Evolutionary conservation across 371 early-diverging fungal species (phyloP), one percentile per base, ranked within the genome.

Genomic region (Conidiobolus incongruus): DNA sequence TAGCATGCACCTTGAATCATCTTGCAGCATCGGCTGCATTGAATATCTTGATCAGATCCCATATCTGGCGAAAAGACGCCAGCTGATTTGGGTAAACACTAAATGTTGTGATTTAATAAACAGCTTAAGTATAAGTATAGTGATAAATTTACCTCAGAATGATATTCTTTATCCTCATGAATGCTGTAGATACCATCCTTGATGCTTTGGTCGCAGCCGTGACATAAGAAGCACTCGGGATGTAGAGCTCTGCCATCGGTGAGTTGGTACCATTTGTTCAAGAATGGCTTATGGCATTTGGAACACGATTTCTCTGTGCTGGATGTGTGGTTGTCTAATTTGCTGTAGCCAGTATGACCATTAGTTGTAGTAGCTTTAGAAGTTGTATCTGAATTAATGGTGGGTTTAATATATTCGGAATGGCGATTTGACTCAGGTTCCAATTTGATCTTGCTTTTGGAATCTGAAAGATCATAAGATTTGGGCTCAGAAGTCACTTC

Each of bases 131-230:
- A 34, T 11, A 11, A 4, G 4, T 34, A 16, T 11, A 15, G 4
- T 22, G 26, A 3, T 33, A 10, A 22, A 44, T n/a, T 44, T 44
- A 44, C 44, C 8, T 44, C 44, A 15, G 35, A 23, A 44, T 44
- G 44, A 22, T 32, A 44, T 24, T 44, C 44, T 8, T 35, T n/a
- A 26, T 36, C 44, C 8, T 44, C 36, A 31, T 32, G 20, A n/a
- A 44, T 26, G 26, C 44, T 44, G 15, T 44, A 44, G 6, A 33
- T 44, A 4, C 44, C 44, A 35, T 44, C 44, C 11, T 44, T 33
- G 15, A 44, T 35, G 4, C 15, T 8, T 28, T 44, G n/a, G 15
- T 32, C 2, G 15, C 44, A 44, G 2, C 17, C 20, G 3, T 35
- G 2, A 23, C 44, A 44, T 5, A 23, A 11, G 16, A 44, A 44